A percentile compares a stretch with the other conserved stretches of the same genome.
phyloP scores from a whole-genome alignment of 805 yeast genomes.

The Clavispora fructus region DNA sequence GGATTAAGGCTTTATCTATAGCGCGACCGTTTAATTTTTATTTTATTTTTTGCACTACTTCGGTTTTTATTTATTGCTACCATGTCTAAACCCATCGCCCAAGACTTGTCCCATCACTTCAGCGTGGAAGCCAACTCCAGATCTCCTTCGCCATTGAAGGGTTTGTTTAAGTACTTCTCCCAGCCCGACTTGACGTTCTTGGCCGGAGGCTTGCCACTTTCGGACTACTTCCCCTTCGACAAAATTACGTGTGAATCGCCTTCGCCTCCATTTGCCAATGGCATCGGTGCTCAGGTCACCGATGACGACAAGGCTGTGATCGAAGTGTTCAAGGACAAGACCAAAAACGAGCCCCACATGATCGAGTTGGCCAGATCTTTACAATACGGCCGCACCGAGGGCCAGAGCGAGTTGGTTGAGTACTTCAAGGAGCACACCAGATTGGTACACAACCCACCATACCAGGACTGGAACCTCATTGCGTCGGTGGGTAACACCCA shows the following conservation, averaged over 20 bases:
- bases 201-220: constrained; percentile 93
- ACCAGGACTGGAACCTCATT: constrained; percentile 63
- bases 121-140: constrained; percentile 78
- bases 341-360: constrained; percentile 31
- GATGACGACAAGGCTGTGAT: constrained; percentile 36
- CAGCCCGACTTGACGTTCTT: constrained; percentile 78
- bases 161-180: constrained; percentile 71
- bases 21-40: neutral
- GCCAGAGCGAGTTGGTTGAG: constrained; percentile 63
- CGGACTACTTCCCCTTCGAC: constrained; percentile 92
- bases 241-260: constrained; percentile 67
- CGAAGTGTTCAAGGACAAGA: constrained; percentile 34
- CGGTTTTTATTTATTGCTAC: neutral
- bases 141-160: constrained; percentile 73
- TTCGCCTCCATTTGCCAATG: constrained; percentile 71
- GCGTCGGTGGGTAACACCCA: constrained; percentile 85
- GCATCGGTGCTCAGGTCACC: constrained; percentile 63
- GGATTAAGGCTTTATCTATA: neutral
- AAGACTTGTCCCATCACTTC: constrained; percentile 68
- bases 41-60: neutral
- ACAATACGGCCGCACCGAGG: constrained; percentile 86
- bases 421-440: constrained; percentile 76
- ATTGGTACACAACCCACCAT: constrained; percentile 40
- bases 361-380: constrained; percentile 78
- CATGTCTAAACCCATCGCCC: constrained; percentile 38